Conservation (phyloP, 129 eudicot genomes). For the Flaveria ramosissima region DNA sequence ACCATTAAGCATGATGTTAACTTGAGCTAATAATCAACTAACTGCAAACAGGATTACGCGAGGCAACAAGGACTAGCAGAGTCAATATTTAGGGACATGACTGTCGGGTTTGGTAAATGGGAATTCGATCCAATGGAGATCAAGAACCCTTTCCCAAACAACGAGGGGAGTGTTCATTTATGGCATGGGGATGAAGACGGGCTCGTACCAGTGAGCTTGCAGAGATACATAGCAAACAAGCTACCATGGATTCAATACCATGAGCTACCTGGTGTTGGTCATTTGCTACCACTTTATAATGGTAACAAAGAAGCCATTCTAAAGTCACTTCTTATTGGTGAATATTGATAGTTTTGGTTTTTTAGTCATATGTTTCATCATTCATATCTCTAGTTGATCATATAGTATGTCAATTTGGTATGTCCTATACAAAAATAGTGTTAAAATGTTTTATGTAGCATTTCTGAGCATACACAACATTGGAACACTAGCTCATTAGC, state of each 20-base stretch:
- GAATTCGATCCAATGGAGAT: slow-evolving; percentile 75
- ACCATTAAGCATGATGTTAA: background rate
- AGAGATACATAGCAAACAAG: slow-evolving; percentile 61
- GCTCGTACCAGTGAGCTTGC: slow-evolving; percentile 65
- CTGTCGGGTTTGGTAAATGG: slow-evolving; percentile 72
- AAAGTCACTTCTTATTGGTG: slow-evolving; percentile 52
- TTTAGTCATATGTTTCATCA: background rate
- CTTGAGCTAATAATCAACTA: background rate
- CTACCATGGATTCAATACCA: slow-evolving; percentile 82
- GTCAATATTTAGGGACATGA: slow-evolving; percentile 68
- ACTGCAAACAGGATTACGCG: slow-evolving; percentile 48
- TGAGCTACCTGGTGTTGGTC: slow-evolving; percentile 72
- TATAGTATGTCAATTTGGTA: background rate
- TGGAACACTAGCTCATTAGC: too few relatives aligned
- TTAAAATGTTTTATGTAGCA: too few relatives aligned
- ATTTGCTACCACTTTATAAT: slow-evolving; percentile 47
- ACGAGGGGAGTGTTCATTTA: slow-evolving; percentile 62
- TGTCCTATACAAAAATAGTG: too few relatives aligned
- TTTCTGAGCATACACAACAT: too few relatives aligned
- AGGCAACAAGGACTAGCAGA: slow-evolving; percentile 69
- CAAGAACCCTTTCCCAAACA: slow-evolving; percentile 45
- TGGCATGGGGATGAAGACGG: slow-evolving; percentile 88
- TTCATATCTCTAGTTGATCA: slow-evolving; percentile 1
- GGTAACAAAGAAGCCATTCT: slow-evolving; percentile 51
- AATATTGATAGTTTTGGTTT: slow-evolving; percentile 20